phyloP scores from a whole-genome alignment of 768 basidiomycete genomes.

The Suillus lakei region DNA sequence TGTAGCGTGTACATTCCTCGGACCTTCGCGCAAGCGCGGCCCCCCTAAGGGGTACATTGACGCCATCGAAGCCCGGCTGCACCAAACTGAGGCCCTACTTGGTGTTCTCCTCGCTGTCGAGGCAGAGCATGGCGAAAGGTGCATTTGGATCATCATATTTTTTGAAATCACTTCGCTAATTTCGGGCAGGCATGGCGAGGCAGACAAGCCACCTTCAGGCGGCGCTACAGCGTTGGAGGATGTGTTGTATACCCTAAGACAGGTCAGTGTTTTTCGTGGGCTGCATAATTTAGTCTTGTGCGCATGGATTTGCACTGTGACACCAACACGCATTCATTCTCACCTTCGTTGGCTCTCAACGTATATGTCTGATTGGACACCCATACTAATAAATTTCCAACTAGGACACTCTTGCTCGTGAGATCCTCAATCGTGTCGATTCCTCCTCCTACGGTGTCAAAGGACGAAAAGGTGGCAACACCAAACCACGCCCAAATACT shows the following conservation, averaged over 20 bases:
- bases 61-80: constrained; percentile 88
- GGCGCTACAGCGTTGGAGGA: constrained; percentile 23
- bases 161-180: not conserved
- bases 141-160: constrained; percentile 36
- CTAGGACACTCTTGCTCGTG: constrained; percentile 78
- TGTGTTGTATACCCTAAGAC: constrained; percentile 54
- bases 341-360: not conserved
- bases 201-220: not conserved
- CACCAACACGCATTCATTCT: constrained; percentile 5
- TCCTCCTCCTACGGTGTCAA: constrained; percentile 78
- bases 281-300: not conserved
- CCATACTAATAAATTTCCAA: constrained; percentile 17
- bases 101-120: constrained; percentile 72
- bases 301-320: not conserved
- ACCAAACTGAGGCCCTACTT: constrained; percentile 89
- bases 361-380: not conserved
- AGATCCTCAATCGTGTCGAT: constrained; percentile 84
- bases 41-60: constrained; percentile 96
- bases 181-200: constrained; percentile 17
- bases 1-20: constrained; percentile 77
- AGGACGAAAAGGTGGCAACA: constrained; percentile 58
- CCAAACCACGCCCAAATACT: constrained; percentile 29
- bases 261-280: constrained; percentile 39
- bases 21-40: constrained; percentile 81
- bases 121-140: constrained; percentile 27